A percentile compares a stretch with the other conserved stretches of the same genome.
Conservation (phyloP, 2,329 filamentous ascomycete genomes). For the Zymoseptoria passerinii region DNA sequence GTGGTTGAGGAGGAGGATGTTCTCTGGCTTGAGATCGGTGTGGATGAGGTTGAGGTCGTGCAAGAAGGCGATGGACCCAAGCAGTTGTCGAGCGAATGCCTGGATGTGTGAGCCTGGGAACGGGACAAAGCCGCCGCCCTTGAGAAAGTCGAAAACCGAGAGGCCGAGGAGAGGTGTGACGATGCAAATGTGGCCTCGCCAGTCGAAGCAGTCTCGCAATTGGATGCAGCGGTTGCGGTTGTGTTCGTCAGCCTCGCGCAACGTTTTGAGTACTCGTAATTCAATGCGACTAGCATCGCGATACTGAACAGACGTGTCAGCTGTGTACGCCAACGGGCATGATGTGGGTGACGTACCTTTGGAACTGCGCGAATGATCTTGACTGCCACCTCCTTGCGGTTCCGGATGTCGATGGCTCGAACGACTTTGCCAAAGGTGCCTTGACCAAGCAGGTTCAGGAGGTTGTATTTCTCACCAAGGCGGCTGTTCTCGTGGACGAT, state of each 20-base stretch:
- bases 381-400: constrained; percentile 77
- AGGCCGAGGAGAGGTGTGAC: constrained; percentile 73
- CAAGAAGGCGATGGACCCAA: constrained; percentile 96
- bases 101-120: constrained; percentile 99
- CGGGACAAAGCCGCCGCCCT: constrained; percentile 88
- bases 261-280: constrained; percentile 79
- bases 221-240: constrained; percentile 98
- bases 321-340: not conserved
- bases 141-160: constrained; percentile 97
- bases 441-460: constrained; percentile 83
- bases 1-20: constrained; percentile 58
- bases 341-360: constrained; percentile 43
- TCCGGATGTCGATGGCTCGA: constrained; percentile 72
- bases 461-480: constrained; percentile 83
- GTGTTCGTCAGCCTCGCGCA: constrained; percentile 81
- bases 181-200: constrained; percentile 89
- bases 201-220: constrained; percentile 93
- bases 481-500: constrained; percentile 81
- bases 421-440: constrained; percentile 98
- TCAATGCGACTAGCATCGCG: constrained; percentile 93
- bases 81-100: constrained; percentile 86
- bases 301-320: constrained; percentile 44
- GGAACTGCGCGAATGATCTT: constrained; percentile 98
- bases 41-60: constrained; percentile 97
- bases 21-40: constrained; percentile 65